Conservation (phyloP, 202 grass and related monocot species). For the Elaeis oleifera region DNA sequence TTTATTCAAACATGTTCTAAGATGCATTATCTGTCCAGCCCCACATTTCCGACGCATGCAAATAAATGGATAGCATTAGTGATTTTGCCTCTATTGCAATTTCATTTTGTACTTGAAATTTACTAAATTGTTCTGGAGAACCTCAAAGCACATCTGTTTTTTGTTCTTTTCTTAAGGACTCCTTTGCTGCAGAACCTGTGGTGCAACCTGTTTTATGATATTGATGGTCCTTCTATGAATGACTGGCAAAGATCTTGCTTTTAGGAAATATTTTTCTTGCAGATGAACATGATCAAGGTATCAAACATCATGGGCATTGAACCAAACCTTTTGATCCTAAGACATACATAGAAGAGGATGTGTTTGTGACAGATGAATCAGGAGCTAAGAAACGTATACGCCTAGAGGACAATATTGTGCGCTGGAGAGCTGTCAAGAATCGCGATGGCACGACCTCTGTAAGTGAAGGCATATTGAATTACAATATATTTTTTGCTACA, state of each 20-base stretch:
- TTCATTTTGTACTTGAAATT: too few species aligned
- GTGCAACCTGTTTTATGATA: too few species aligned
- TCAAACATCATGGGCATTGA: slow-evolving; percentile 99
- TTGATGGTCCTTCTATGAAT: background rate
- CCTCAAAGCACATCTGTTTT: too few species aligned
- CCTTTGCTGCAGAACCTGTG: too few species aligned
- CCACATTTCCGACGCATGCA: too few species aligned
- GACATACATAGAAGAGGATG: slow-evolving; percentile 89
- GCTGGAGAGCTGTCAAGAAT: slow-evolving; percentile 82
- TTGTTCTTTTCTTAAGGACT: too few species aligned
- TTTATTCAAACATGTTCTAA: too few species aligned
- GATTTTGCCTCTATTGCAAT: too few species aligned
- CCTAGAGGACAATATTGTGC: slow-evolving; percentile 92
- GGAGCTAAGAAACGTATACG: slow-evolving; percentile 88
- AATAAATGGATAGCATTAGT: too few species aligned
- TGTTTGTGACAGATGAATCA: slow-evolving; percentile 83
- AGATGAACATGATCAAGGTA: slow-evolving; percentile 52
- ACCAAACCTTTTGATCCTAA: slow-evolving; percentile 82
- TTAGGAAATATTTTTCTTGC: background rate
- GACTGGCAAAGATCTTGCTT: background rate
- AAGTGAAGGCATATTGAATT: slow-evolving; percentile 29
- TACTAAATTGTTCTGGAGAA: too few species aligned
- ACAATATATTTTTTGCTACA: too few species aligned
- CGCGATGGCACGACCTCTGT: slow-evolving; percentile 70
- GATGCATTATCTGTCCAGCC: too few species aligned